A percentile compares a stretch with the other conserved stretches of the same genome.
phyloP scores from a whole-genome alignment of 306 rosid species.

The Quercus rubra region DNA sequence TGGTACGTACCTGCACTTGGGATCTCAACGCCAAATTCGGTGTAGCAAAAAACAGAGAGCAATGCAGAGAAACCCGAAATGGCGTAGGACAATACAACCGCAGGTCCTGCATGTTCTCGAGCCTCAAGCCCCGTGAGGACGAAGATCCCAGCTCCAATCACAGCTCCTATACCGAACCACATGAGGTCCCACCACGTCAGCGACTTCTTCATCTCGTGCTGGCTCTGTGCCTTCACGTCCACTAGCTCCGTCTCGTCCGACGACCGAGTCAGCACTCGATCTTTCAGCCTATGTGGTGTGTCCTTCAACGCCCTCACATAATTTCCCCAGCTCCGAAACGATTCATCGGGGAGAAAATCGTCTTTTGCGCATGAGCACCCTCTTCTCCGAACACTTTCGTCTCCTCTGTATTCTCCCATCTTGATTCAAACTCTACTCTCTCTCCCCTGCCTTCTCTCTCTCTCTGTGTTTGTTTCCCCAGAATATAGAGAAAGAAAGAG shows the following conservation, averaged over 20 bases:
- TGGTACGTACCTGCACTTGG: conserved; percentile 66
- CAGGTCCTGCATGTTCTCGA: conserved; percentile 40
- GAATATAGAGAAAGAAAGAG: no score
- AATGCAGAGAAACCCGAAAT: conserved; percentile 81
- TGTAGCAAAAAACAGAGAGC: conserved; percentile 94
- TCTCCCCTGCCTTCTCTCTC: background rate
- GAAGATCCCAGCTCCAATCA: conserved; percentile 83
- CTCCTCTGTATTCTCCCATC: conserved; percentile 26
- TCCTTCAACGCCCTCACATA: conserved; percentile 44
- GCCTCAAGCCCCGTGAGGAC: conserved; percentile 86
- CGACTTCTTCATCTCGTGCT: conserved; percentile 72
- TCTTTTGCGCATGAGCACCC: conserved; percentile 40
- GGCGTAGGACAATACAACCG: conserved; percentile 68
- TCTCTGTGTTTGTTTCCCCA: no score
- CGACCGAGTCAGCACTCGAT: conserved; percentile 56
- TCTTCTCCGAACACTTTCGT: conserved; percentile 32
- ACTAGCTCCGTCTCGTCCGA: conserved; percentile 55
- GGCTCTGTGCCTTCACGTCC: conserved; percentile 61
- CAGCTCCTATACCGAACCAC: conserved; percentile 86
- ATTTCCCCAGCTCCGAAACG: conserved; percentile 62
- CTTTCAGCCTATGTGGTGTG: conserved; percentile 51
- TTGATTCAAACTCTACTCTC: no score
- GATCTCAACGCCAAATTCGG: conserved; percentile 85
- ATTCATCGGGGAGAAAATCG: conserved; percentile 84
- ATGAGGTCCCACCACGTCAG: conserved; percentile 92